A percentile compares a stretch with the other conserved stretches of the same genome.
These are phyloP conservation scores for Botryotinia narcissicola DNA, from an alignment of 2,329 filamentous ascomycete species.

Conservation along the genomic window DNA sequence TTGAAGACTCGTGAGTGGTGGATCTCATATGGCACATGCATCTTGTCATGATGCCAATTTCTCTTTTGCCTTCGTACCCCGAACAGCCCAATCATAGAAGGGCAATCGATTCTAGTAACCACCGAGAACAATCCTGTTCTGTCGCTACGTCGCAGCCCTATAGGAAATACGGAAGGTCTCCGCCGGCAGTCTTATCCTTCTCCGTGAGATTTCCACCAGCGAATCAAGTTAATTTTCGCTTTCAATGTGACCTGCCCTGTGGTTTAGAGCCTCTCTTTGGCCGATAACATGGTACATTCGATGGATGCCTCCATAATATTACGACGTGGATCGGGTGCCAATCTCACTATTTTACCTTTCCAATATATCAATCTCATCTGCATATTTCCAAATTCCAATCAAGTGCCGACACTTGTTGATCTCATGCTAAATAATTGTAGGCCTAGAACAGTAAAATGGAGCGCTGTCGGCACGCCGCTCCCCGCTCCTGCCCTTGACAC, in stretches of 20 bases:
- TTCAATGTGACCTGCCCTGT: background rate
- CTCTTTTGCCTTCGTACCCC: background rate
- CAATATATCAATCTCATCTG: background rate
- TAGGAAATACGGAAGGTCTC: background rate
- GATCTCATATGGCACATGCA: background rate
- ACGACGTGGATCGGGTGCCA: background rate
- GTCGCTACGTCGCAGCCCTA: constrained; percentile 5
- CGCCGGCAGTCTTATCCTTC: background rate
- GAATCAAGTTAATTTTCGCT: background rate
- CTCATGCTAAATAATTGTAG: background rate
- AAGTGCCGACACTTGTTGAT: constrained; percentile 6
- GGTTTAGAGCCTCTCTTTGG: background rate
- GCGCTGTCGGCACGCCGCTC: background rate
- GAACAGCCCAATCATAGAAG: background rate
- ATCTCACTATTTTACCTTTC: background rate
- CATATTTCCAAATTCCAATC: background rate
- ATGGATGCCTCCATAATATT: background rate
- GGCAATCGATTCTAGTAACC: background rate
- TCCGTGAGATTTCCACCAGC: background rate
- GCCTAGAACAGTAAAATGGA: background rate
- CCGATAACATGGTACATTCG: background rate
- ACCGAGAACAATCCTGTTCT: background rate
- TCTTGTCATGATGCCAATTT: background rate
- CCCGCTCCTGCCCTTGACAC: background rate
- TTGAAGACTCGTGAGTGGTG: background rate